These are phyloP conservation scores for Kuraishia molischiana DNA, from an alignment of 805 yeast genomes.

Conservation along the genomic window DNA sequence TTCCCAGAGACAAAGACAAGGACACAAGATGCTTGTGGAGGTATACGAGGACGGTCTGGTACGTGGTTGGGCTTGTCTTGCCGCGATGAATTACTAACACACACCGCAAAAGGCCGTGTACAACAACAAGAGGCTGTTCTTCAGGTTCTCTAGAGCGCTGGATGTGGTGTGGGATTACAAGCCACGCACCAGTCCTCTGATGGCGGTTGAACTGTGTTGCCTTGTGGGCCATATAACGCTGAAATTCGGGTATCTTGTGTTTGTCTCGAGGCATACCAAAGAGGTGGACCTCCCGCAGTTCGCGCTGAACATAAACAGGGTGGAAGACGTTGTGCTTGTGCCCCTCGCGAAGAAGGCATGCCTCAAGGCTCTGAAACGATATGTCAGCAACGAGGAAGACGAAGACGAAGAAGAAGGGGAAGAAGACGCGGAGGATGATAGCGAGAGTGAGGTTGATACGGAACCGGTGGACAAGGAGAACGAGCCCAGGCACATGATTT, in stretches of 20 bases:
- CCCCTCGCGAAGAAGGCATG: constrained; percentile 8
- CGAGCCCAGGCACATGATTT: constrained; percentile 3
- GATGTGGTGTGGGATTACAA: neutral
- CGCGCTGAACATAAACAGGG: constrained; percentile 5
- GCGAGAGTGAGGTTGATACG: constrained; percentile 4
- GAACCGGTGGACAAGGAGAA: constrained; percentile 4
- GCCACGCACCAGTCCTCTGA: neutral
- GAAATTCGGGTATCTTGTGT: constrained; percentile 10
- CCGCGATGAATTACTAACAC: too few relatives aligned
- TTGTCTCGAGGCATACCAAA: constrained; percentile 7
- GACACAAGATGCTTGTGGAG: constrained; percentile 1
- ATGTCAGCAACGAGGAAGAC: neutral
- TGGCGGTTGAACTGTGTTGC: neutral
- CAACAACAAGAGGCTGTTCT: too few relatives aligned
- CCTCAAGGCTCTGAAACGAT: constrained; percentile 4
- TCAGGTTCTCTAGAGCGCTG: neutral
- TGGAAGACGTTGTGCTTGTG: constrained; percentile 10
- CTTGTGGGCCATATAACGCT: constrained; percentile 9
- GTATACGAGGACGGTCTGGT: constrained; percentile 6
- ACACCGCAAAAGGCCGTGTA: too few relatives aligned
- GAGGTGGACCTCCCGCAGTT: constrained; percentile 2
- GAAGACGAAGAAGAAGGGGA: constrained; percentile 3
- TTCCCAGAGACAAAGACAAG: too few relatives aligned
- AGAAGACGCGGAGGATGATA: neutral
- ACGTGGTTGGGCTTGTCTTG: too few relatives aligned